Conservation (phyloP, 78 protist genomes). For the Mastigamoeba balamuthi region DNA sequence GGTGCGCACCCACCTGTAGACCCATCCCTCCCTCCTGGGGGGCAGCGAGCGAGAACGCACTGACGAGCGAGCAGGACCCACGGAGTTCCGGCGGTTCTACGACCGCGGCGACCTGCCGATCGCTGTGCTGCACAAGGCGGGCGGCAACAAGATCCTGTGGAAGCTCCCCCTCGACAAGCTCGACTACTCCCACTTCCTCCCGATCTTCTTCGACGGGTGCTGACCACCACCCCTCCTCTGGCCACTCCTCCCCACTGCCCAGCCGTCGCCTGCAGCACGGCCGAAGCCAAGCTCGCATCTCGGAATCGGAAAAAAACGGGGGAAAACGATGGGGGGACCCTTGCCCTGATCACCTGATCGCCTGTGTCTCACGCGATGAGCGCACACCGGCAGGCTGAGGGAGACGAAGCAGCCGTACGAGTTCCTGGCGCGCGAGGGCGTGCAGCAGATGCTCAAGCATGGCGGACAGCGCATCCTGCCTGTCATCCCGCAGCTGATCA, state of each 20-base stretch:
- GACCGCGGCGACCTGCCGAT: constrained; percentile 92
- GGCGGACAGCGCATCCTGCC: constrained; percentile 73
- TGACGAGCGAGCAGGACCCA: constrained; percentile 23
- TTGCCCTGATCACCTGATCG: too few relatives aligned
- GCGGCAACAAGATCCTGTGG: constrained; percentile 68
- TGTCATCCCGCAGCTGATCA: constrained; percentile 84
- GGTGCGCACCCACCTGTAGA: too few relatives aligned
- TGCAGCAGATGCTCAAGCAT: constrained; percentile 48
- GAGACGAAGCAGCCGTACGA: constrained; percentile 81
- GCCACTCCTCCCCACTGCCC: too few relatives aligned
- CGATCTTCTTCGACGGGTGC: constrained; percentile 86
- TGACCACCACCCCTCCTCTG: not conserved
- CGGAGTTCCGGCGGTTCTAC: constrained; percentile 72
- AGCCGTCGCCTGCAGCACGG: too few relatives aligned
- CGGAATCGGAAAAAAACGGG: too few relatives aligned
- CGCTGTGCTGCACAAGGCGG: constrained; percentile 51
- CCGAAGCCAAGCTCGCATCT: too few relatives aligned
- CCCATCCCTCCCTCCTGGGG: too few relatives aligned
- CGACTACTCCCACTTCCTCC: constrained; percentile 89
- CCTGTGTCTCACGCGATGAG: too few relatives aligned
- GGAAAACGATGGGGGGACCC: too few relatives aligned
- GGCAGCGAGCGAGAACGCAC: too few relatives aligned
- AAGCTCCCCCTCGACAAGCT: constrained; percentile 73
- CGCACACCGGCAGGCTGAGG: constrained; percentile 35
- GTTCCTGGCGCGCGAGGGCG: constrained; percentile 78